Evolutionary conservation across 73 alveolate species (phyloP), one percentile per base, ranked within the genome.

Genomic region (Paramecium tetraurelia): DNA sequence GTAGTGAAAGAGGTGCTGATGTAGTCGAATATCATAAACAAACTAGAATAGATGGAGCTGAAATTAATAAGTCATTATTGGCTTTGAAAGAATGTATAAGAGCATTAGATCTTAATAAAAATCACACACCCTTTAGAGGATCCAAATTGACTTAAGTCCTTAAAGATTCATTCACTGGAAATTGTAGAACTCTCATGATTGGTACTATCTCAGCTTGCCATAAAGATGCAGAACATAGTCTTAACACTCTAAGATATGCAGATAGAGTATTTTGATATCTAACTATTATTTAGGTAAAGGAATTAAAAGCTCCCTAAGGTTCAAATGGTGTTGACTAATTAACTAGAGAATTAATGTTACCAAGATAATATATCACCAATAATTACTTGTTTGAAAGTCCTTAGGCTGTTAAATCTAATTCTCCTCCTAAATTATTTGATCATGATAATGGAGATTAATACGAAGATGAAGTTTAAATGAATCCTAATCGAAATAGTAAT

Each of bases 1-100:
- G 99, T 90, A 97, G 99, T 84, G 99, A 99, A 95, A 95, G 99
- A 86, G 99, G 99, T 43, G 99, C 99, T 10, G 99, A 99, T 96
- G 98, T 99, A 76, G 92, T 98, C 46, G 99, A 98, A 88, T 95
- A 96, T 53, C 96, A 98, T 92, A 96, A 95, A 92, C 93, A 98
- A 96, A 98, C 99, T 10, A 80, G 90, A 80, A 80, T 80, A 24
- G 99, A 99, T 95, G 99, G 99, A 1, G 99, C 99, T 18, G 99
- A 99, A 93, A 99, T 99, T 92, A 99, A 99, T 94, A 99, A 99
- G 95, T 98, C 99, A 7, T 94, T 99, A 92, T 94, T 99, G 40
- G 99, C 99, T 20, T 95, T 99, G 48, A 97, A 99, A 93, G 99
- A 99, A 93, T 99, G 99, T 93, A 99, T 99, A 84, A 95, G 99